Conservation (phyloP, 2,329 filamentous ascomycete species). For the Camillea tinctor region DNA sequence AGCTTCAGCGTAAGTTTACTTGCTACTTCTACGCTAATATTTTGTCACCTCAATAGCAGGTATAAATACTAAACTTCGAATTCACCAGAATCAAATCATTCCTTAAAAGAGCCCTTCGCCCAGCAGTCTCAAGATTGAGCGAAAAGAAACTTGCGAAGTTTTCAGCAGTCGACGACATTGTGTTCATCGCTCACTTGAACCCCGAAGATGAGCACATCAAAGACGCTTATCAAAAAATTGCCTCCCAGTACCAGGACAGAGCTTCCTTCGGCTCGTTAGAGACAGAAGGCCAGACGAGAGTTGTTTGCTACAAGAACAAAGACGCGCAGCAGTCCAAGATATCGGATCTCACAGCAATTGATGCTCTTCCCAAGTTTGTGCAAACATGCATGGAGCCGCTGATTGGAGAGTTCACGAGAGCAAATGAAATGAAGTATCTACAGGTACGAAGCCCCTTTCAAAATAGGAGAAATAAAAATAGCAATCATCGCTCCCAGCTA, state of each 20-base stretch:
- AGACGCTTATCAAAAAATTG: conserved; percentile 33
- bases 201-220: conserved; percentile 29
- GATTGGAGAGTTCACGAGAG: conserved; percentile 44
- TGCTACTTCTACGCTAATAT: no score
- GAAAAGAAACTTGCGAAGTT: conserved; percentile 31
- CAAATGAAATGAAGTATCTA: conserved; percentile 43
- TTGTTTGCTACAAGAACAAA: conserved; percentile 42
- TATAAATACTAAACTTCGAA: conserved; percentile 1
- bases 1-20: conserved; percentile 34
- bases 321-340: conserved; percentile 36
- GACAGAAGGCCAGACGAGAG: conserved; percentile 8
- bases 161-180: conserved; percentile 37
- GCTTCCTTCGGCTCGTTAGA: conserved; percentile 41
- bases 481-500: background rate
- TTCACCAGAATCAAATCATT: conserved; percentile 33
- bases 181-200: conserved; percentile 41
- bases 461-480: background rate
- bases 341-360: conserved; percentile 32
- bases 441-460: conserved; percentile 29
- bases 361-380: conserved; percentile 38
- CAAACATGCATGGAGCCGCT: conserved; percentile 38
- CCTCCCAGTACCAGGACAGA: conserved; percentile 38
- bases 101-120: conserved; percentile 26
- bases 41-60: conserved; percentile 17
- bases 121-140: conserved; percentile 24